Conservation (phyloP, 805 yeast species). For the Candida cerambycidarum region DNA sequence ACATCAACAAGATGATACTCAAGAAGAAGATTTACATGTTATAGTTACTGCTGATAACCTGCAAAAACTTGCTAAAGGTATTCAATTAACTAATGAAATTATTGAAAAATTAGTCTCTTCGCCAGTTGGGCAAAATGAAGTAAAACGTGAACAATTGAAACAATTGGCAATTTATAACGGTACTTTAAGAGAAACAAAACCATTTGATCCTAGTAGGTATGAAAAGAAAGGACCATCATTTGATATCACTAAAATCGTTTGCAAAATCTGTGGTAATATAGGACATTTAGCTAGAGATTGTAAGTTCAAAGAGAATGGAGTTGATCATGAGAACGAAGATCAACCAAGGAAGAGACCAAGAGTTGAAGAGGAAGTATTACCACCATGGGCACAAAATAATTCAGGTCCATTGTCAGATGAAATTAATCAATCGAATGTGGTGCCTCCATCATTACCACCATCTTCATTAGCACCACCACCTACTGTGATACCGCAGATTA, state of each 20-base stretch:
- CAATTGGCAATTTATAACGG: slow-evolving; percentile 94
- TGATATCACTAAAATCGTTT: slow-evolving; percentile 56
- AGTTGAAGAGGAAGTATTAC: slow-evolving; percentile 20
- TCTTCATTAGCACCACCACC: slow-evolving; percentile 15
- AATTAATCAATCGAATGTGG: too few relatives aligned
- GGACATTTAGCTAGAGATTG: slow-evolving; percentile 94
- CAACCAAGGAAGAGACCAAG: slow-evolving; percentile 29
- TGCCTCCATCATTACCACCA: slow-evolving; percentile 13
- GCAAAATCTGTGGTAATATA: slow-evolving; percentile 73
- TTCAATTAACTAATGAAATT: slow-evolving; percentile 68
- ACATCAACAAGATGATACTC: slow-evolving; percentile 35
- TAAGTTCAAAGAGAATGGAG: slow-evolving; percentile 42
- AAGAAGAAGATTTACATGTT: slow-evolving; percentile 80
- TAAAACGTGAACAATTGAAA: slow-evolving; percentile 85
- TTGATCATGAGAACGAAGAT: slow-evolving; percentile 6
- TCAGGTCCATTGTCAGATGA: slow-evolving; percentile 12
- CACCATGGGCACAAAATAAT: slow-evolving; percentile 19
- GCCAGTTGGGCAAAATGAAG: slow-evolving; percentile 91
- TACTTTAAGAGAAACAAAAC: slow-evolving; percentile 77
- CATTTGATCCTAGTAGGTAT: slow-evolving; percentile 42
- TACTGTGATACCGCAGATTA: too few relatives aligned
- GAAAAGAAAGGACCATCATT: slow-evolving; percentile 24
- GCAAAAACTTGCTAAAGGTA: slow-evolving; percentile 73
- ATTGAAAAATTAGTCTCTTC: slow-evolving; percentile 81
- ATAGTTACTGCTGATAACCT: slow-evolving; percentile 79